These are phyloP conservation scores for Torrubiella hemipterigena DNA, from an alignment of 2,329 filamentous ascomycete genomes.

Conservation along the genomic window DNA sequence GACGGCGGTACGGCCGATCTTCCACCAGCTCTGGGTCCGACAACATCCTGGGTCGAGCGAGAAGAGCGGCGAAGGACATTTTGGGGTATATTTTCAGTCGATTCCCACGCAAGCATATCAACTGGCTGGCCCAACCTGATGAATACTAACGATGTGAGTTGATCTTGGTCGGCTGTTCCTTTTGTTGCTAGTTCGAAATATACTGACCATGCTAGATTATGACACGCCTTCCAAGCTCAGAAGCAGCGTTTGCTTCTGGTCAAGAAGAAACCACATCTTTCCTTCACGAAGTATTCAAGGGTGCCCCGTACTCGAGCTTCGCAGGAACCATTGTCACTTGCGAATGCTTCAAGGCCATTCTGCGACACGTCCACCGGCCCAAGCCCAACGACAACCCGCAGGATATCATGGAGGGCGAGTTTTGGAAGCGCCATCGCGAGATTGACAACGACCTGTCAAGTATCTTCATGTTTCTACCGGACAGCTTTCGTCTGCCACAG, in stretches of 20 bases:
- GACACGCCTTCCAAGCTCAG: conserved; percentile 69
- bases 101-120: conserved; percentile 76
- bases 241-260: conserved; percentile 62
- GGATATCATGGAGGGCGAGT: conserved; percentile 62
- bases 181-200: neutral
- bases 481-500: conserved; percentile 57
- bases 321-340: conserved; percentile 63
- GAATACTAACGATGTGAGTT: conserved; percentile 53
- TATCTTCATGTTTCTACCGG: conserved; percentile 67
- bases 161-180: neutral
- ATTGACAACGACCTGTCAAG: conserved; percentile 73
- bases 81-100: conserved; percentile 73
- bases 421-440: conserved; percentile 75
- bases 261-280: conserved; percentile 49
- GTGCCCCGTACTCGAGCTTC: conserved; percentile 55
- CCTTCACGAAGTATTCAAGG: conserved; percentile 52
- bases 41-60: conserved; percentile 67
- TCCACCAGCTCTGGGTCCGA: conserved; percentile 61
- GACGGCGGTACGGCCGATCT: conserved; percentile 55
- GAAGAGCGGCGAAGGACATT: conserved; percentile 72
- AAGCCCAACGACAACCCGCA: conserved; percentile 58
- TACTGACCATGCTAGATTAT: conserved; percentile 37
- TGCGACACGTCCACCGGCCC: conserved; percentile 67
- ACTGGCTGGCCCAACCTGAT: conserved; percentile 84
- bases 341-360: conserved; percentile 68